phyloP scores from a whole-genome alignment of 495 filamentous ascomycete genomes.

The Bacidia rubella region DNA sequence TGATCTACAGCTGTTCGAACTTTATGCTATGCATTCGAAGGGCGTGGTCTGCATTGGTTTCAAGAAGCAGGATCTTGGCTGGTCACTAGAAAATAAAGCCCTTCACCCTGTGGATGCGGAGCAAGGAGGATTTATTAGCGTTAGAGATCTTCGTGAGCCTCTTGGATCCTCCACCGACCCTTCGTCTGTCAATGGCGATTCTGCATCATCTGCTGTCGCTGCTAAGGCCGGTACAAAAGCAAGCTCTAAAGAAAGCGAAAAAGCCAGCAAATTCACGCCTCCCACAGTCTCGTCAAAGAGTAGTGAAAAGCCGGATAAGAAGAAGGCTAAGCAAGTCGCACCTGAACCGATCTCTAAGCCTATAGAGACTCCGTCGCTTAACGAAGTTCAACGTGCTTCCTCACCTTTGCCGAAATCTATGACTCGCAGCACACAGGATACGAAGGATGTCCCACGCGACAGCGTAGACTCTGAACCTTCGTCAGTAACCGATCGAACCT shows the following conservation, averaged over 20 bases:
- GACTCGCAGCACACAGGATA: background rate
- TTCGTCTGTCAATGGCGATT: conserved; percentile 39
- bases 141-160: conserved; percentile 37
- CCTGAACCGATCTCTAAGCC: conserved; percentile 25
- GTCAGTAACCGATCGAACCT: background rate
- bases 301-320: conserved; percentile 41
- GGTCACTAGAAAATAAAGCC: conserved; percentile 74
- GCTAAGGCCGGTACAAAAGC: background rate
- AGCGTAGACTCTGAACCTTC: background rate
- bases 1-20: conserved; percentile 64
- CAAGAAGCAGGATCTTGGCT: conserved; percentile 78
- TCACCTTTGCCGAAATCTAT: background rate
- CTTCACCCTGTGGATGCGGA: conserved; percentile 61
- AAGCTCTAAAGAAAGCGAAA: background rate
- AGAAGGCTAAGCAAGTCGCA: conserved; percentile 45
- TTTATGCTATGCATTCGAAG: conserved; percentile 95
- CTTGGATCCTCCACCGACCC: conserved; percentile 29
- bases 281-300: conserved; percentile 19
- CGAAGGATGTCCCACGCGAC: conserved; percentile 4
- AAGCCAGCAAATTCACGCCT: background rate
- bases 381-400: background rate
- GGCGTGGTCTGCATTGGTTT: conserved; percentile 78
- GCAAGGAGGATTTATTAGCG: conserved; percentile 43
- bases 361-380: background rate
- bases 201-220: conserved; percentile 24